Percentiles rank a stretch among this genome's conserved stretches.
Evolutionary conservation across 2,329 filamentous ascomycete species (phyloP).

Genomic region (Bipolaris bicolor): DNA sequence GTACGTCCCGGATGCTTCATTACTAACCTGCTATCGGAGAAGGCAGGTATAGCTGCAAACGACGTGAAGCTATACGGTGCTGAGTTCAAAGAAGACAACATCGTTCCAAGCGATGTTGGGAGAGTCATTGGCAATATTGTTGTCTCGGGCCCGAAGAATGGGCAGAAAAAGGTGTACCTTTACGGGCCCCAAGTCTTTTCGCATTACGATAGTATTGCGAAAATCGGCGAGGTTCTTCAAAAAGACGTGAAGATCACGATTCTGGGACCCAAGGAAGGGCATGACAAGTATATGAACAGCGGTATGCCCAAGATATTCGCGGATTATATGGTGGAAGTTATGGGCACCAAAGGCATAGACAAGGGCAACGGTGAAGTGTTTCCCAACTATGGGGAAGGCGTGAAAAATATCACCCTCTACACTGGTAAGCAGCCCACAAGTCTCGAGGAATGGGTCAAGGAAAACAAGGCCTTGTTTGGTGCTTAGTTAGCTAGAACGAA

Average conservation of each 20-base stretch:
- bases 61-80: conserved; percentile 43
- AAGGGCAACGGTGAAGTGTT: conserved; percentile 13
- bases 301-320: conserved; percentile 7
- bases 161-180: conserved; percentile 45
- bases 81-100: conserved; percentile 48
- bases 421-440: conserved; percentile 4
- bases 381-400: conserved; percentile 11
- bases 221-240: conserved; percentile 41
- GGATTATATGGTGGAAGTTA: neutral
- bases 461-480: conserved; percentile 16
- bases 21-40: conserved; percentile 49
- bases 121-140: conserved; percentile 51
- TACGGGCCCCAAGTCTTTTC: conserved; percentile 48
- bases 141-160: conserved; percentile 38
- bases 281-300: conserved; percentile 7
- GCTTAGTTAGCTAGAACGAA: neutral
- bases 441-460: conserved; percentile 9
- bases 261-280: conserved; percentile 28
- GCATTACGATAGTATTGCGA: conserved; percentile 33
- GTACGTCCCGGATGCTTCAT: conserved; percentile 55
- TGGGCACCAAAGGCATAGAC: conserved; percentile 5
- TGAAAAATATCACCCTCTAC: conserved; percentile 10
- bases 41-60: conserved; percentile 34
- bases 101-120: conserved; percentile 55
- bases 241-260: conserved; percentile 39